phyloP scores from a whole-genome alignment of 1,284 basidiomycete genomes.

The Sanghuangporus sanghuang region DNA sequence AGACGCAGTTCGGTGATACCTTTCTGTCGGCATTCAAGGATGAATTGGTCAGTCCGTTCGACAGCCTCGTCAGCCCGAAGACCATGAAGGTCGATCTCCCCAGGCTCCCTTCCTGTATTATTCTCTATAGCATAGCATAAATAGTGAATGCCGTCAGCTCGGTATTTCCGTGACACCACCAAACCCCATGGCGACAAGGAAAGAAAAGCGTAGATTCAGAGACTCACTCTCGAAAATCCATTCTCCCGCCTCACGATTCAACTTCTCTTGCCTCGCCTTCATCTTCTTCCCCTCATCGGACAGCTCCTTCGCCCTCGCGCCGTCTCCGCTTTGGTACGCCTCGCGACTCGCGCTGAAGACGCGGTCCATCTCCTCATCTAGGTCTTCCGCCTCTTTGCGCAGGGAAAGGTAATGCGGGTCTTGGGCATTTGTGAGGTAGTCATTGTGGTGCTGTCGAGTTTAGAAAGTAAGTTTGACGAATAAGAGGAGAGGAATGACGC shows the following conservation, averaged over 20 bases:
- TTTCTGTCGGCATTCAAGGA: slow-evolving; percentile 60
- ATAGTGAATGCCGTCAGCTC: background rate
- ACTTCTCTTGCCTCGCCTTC: slow-evolving; percentile 71
- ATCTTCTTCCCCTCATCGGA: slow-evolving; percentile 82
- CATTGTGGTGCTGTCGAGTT: slow-evolving; percentile 38
- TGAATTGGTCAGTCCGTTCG: slow-evolving; percentile 59
- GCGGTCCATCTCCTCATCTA: slow-evolving; percentile 70
- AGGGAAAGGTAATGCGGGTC: slow-evolving; percentile 66
- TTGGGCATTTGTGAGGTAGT: slow-evolving; percentile 62
- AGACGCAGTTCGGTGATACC: slow-evolving; percentile 72
- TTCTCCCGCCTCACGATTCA: slow-evolving; percentile 82
- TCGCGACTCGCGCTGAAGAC: slow-evolving; percentile 62
- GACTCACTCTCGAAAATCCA: slow-evolving; percentile 69
- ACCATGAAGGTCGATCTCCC: slow-evolving; percentile 87
- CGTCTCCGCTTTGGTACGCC: slow-evolving; percentile 69
- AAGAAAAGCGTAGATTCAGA: background rate
- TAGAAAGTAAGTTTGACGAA: background rate
- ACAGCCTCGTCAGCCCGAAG: slow-evolving; percentile 94
- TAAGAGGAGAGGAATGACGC: background rate
- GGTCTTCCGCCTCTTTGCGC: slow-evolving; percentile 67
- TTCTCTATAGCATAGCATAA: slow-evolving; percentile 53
- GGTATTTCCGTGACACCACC: background rate
- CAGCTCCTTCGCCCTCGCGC: slow-evolving; percentile 78
- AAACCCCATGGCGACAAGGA: background rate
- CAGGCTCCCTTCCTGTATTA: slow-evolving; percentile 69